phyloP scores from a whole-genome alignment of 1,284 basidiomycete genomes.

The Meira nashicola region DNA sequence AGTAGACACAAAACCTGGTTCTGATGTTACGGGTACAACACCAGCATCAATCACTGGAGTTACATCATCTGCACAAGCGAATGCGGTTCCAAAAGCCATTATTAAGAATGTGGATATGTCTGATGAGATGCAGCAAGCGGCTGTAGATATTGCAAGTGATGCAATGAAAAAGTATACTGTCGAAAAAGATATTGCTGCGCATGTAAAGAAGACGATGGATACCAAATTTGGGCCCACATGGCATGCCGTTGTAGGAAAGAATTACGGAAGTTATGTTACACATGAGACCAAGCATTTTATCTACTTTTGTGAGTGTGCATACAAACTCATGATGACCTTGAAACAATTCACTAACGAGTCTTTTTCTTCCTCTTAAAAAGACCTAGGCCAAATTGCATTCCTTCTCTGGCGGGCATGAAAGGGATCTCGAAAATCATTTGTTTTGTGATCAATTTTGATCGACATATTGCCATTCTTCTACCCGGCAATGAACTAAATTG shows the following conservation, averaged over 20 bases:
- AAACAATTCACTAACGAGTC: neutral
- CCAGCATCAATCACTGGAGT: too few relatives aligned
- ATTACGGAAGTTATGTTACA: slow-evolving; percentile 86
- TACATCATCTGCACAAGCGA: too few relatives aligned
- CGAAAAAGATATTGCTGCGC: slow-evolving; percentile 92
- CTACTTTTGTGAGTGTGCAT: slow-evolving; percentile 47
- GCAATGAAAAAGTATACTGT: slow-evolving; percentile 85
- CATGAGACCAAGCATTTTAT: slow-evolving; percentile 59
- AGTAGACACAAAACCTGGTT: too few relatives aligned
- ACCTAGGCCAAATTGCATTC: slow-evolving; percentile 50
- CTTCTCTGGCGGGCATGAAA: slow-evolving; percentile 47
- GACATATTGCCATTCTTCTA: too few relatives aligned
- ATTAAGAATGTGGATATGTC: slow-evolving; percentile 97
- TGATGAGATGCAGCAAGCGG: slow-evolving; percentile 90
- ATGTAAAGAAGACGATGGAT: slow-evolving; percentile 97
- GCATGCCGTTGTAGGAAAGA: slow-evolving; percentile 97
- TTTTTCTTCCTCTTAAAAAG: slow-evolving; percentile 19
- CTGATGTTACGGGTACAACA: too few relatives aligned
- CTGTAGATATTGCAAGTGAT: slow-evolving; percentile 76
- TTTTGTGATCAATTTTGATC: too few relatives aligned
- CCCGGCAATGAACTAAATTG: too few relatives aligned
- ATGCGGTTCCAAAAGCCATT: slow-evolving; percentile 61
- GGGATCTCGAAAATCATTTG: too few relatives aligned
- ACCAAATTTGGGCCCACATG: slow-evolving; percentile 83
- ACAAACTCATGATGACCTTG: neutral